Conservation (phyloP, 1,139 yeast genomes). For the Taphrina confusa region DNA sequence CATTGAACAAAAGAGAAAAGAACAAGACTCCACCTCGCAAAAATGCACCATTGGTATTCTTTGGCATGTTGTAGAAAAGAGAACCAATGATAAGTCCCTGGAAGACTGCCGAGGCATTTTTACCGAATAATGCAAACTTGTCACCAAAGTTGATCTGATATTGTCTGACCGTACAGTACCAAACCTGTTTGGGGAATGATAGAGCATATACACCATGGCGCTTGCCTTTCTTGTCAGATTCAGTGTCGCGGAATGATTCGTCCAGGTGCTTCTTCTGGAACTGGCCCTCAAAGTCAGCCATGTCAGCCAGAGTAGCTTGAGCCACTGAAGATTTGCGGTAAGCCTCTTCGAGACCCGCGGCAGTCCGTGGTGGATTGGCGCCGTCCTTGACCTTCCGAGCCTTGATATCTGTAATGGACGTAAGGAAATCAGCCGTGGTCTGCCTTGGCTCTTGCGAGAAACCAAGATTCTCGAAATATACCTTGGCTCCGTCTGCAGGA, state of each 20-base stretch:
- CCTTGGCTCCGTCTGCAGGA: slow-evolving; percentile 58
- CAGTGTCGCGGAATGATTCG: slow-evolving; percentile 32
- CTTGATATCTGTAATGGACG: slow-evolving; percentile 71
- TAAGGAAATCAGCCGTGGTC: slow-evolving; percentile 79
- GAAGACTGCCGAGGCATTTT: slow-evolving; percentile 54
- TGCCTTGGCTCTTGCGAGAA: slow-evolving; percentile 70
- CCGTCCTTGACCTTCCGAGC: slow-evolving; percentile 61
- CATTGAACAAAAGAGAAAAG: slow-evolving; percentile 75
- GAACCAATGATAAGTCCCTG: slow-evolving; percentile 65
- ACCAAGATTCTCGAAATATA: slow-evolving; percentile 65
- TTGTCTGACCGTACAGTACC: slow-evolving; percentile 31
- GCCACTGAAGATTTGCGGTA: slow-evolving; percentile 65
- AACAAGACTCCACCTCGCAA: slow-evolving; percentile 70
- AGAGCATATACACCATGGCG: slow-evolving; percentile 40
- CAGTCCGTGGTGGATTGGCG: slow-evolving; percentile 68
- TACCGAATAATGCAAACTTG: slow-evolving; percentile 39
- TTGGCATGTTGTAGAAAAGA: slow-evolving; percentile 63
- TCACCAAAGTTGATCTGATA: slow-evolving; percentile 37
- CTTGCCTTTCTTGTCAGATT: slow-evolving; percentile 37
- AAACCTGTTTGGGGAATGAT: slow-evolving; percentile 41
- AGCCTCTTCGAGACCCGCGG: slow-evolving; percentile 63
- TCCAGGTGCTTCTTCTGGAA: slow-evolving; percentile 37
- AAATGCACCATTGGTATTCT: slow-evolving; percentile 59
- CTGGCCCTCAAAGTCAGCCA: slow-evolving; percentile 47
- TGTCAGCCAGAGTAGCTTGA: slow-evolving; percentile 47